Percentiles rank a stretch among this genome's conserved stretches.
Conservation (phyloP, 1,284 basidiomycete genomes). For the Irpex sp. region DNA sequence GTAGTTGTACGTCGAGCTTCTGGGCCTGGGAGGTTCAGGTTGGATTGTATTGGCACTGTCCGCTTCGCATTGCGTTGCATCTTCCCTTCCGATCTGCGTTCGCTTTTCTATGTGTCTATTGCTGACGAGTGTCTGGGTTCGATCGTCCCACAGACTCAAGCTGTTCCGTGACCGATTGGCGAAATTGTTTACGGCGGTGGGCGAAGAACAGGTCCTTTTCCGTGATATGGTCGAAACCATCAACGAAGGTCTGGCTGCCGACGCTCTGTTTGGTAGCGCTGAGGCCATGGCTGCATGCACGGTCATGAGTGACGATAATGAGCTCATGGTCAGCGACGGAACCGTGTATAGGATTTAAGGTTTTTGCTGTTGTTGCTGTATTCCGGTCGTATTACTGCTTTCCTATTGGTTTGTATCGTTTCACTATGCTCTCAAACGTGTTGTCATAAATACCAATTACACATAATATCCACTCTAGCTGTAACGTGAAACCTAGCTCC, state of each 20-base stretch:
- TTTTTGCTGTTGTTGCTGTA: slow-evolving; percentile 3
- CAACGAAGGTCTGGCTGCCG: slow-evolving; percentile 74
- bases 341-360: slow-evolving; percentile 69
- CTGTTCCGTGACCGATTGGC: slow-evolving; percentile 79
- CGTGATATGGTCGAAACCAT: slow-evolving; percentile 70
- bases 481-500: background rate
- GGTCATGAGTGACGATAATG: slow-evolving; percentile 79
- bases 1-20: background rate
- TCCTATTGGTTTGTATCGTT: slow-evolving; percentile 2
- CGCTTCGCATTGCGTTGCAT: background rate
- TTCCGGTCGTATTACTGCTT: slow-evolving; percentile 4
- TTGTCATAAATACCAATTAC: slow-evolving; percentile 6
- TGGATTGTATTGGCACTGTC: background rate
- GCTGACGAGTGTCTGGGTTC: background rate
- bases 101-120: background rate
- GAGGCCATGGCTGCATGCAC: slow-evolving; percentile 79
- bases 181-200: slow-evolving; percentile 66
- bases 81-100: background rate
- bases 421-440: background rate
- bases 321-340: slow-evolving; percentile 86
- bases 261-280: slow-evolving; percentile 71
- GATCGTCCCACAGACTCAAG: slow-evolving; percentile 48
- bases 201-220: slow-evolving; percentile 75
- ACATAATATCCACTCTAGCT: background rate
- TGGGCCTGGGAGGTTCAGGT: background rate